Evolutionary conservation across 179 eudicot genomes (phyloP).

Genomic region (Carnegiea gigantea): DNA sequence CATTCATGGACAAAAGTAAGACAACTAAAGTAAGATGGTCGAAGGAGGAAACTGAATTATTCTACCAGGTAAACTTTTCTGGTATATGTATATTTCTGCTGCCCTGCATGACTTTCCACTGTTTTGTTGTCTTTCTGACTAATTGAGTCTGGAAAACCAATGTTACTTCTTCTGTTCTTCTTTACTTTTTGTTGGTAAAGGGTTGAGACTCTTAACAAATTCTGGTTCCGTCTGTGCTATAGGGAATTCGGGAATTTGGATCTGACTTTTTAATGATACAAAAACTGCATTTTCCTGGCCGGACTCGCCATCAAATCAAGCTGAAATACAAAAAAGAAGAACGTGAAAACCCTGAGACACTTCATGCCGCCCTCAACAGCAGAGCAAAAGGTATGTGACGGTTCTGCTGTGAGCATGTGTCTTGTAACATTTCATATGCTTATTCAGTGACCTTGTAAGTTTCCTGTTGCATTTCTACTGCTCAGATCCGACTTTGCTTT

Average conservation of each 20-base stretch:
- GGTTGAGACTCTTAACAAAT: not conserved
- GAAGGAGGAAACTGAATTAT: constrained; percentile 62
- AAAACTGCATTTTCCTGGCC: constrained; percentile 58
- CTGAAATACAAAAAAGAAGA: constrained; percentile 74
- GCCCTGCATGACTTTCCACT: not conserved
- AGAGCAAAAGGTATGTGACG: constrained; percentile 50
- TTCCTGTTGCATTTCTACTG: not conserved
- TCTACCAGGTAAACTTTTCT: constrained; percentile 51
- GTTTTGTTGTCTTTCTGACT: not conserved
- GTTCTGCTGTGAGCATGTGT: not conserved
- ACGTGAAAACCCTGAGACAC: constrained; percentile 58
- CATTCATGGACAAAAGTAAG: constrained; percentile 41
- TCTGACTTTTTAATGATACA: constrained; percentile 70
- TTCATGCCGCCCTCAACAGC: constrained; percentile 56
- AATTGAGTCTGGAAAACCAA: not conserved
- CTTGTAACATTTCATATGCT: not conserved
- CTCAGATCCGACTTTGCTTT: not conserved
- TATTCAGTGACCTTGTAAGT: not conserved
- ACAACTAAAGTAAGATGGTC: constrained; percentile 42
- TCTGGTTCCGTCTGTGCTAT: not conserved
- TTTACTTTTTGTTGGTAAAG: not conserved
- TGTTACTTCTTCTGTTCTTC: not conserved
- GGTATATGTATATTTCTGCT: not conserved
- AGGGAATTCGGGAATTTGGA: constrained; percentile 71
- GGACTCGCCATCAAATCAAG: constrained; percentile 58